Evolutionary conservation across 2,329 filamentous ascomycete species (phyloP).

Genomic region (Hymenoscyphus albidus): DNA sequence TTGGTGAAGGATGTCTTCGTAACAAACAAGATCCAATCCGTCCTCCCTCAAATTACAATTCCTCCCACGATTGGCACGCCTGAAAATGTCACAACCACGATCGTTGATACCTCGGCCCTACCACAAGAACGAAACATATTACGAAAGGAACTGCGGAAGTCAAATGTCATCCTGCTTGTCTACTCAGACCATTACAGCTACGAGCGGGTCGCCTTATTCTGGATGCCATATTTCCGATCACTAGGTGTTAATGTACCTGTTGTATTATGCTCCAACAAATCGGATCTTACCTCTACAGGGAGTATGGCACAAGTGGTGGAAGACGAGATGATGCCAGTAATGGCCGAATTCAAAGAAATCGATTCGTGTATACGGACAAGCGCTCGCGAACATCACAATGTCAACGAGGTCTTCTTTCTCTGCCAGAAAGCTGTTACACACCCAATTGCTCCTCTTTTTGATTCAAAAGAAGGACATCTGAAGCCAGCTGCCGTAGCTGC

Average conservation of each 20-base stretch:
- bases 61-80: conserved; percentile 89
- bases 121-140: conserved; percentile 89
- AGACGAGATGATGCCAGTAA: conserved; percentile 96
- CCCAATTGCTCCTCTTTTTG: conserved; percentile 92
- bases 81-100: conserved; percentile 94
- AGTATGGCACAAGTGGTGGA: conserved; percentile 82
- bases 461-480: conserved; percentile 84
- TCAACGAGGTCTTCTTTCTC: conserved; percentile 95
- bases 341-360: conserved; percentile 98
- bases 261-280: conserved; percentile 94
- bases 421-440: conserved; percentile 98
- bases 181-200: conserved; percentile 99
- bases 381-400: conserved; percentile 85
- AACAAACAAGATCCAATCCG: conserved; percentile 88
- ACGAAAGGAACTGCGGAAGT: conserved; percentile 92
- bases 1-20: conserved; percentile 97
- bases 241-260: conserved; percentile 98
- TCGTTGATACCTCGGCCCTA: conserved; percentile 93
- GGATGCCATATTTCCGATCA: conserved; percentile 97
- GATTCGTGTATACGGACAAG: conserved; percentile 96
- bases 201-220: conserved; percentile 92
- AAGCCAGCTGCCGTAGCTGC: conserved; percentile 89
- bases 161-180: conserved; percentile 92
- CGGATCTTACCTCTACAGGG: conserved; percentile 74
- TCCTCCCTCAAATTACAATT: conserved; percentile 92